Conservation (phyloP, 2,329 filamentous ascomycete species). For the Teratosphaeria pseudoeucalypti region DNA sequence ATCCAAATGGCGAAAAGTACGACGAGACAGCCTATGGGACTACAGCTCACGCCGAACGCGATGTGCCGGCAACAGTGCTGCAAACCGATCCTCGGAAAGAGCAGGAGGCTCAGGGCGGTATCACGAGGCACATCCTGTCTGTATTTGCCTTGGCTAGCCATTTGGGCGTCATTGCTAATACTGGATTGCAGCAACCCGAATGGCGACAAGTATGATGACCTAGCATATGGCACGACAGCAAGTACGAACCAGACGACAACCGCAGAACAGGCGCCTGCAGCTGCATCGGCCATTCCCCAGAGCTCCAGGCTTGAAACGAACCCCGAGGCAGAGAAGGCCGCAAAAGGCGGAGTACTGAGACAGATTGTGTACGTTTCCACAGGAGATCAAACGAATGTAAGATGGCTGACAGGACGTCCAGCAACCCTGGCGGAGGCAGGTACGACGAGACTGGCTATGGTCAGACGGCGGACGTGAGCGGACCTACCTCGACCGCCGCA, state of each 20-base stretch:
- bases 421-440: slow-evolving; percentile 8
- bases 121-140: slow-evolving; percentile 10
- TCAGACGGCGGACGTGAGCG: neutral
- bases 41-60: slow-evolving; percentile 3
- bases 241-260: neutral
- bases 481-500: neutral
- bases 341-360: neutral
- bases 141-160: neutral
- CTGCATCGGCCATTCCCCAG: neutral
- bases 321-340: neutral
- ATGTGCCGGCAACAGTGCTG: neutral
- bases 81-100: neutral
- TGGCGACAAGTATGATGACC: neutral
- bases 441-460: slow-evolving; percentile 12
- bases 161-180: neutral
- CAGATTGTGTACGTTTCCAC: neutral
- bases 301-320: neutral
- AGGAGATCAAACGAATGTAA: neutral
- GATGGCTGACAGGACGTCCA: neutral
- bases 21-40: slow-evolving; percentile 13
- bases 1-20: slow-evolving; percentile 16
- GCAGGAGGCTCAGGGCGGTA: slow-evolving; percentile 3
- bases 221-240: neutral
- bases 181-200: neutral
- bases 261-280: neutral